Base-by-base conservation (phyloP, 352 stramenopile genomes). In the Globisporangium nagaii region DNA sequence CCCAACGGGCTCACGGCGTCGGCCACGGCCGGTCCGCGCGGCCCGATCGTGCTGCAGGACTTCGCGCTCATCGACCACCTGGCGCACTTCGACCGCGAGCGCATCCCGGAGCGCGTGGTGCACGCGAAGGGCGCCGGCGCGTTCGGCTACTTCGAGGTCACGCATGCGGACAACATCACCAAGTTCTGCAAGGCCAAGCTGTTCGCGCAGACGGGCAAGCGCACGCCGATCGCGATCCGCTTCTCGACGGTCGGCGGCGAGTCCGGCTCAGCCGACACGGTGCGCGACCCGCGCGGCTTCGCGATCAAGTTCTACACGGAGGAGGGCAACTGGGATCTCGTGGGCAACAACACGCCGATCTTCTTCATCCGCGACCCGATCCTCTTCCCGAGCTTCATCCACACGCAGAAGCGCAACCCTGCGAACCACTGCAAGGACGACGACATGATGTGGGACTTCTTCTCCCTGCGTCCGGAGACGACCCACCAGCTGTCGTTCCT, bases 331-430 rank as follows among this genome's bases (percentile, higher is more conserved):
- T 97, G 90, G 84, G 91, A 97, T 66, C 52, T 97, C 15, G 89
- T 97, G 37, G 90, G 88, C 27, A 96, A 97, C 76, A 97, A 97
- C 70, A 97, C 89, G 52, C 91, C 91, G 11, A 88, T 98, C 37
- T 98, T 98, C 65, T 97, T 97, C 65, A 91, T 97, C 58, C 79
- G 90, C n/a, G 90, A 97, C 62, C 79, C 90, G 10, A 92, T 96
- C 31, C 72, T 96, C 22, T 97, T 97, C 62, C 90, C 90, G 12
- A 89, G 82, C 61, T 96, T 97, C 66, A 97, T 97, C 60, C 90
- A 97, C 71, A 96, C 90, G 46, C 88, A 96, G 66, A 97, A 97
- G 71, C 79, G 89, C 35, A 84, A 97, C 63, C 86, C 90, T n/a
- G 64, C 68, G 51, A 96, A 82, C 25, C 84, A 97, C 62, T 63